Evolutionary conservation across 2,329 filamentous ascomycete species (phyloP), one percentile per base, ranked within the genome.

Genomic region (Trichoderma guizhouense): DNA sequence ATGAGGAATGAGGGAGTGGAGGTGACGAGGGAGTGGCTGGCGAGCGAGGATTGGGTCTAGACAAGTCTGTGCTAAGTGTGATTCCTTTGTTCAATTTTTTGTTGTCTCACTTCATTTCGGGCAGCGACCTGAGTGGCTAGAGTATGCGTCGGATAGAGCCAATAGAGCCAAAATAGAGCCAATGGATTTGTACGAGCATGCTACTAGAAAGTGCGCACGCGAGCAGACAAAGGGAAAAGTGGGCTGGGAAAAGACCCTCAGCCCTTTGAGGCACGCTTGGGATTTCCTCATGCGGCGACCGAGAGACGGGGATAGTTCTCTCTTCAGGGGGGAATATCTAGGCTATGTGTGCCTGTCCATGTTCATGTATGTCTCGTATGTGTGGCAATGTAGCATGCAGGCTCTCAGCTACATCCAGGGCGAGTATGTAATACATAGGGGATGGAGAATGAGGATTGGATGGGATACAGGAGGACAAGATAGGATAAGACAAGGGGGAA

Each of bases 1-100:
- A 81, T 96, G 77, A 84, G 88, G 80, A 84, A 83, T 67, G 86
- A 89, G 77, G 84, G 84, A 1, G 71, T 84, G 76, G 80, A 81
- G 74, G 78, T 76, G 14, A 77, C 79, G 28, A 74, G 79, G 66
- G 77, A 79, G 18, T 79, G 78, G 78, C 73, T 81, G 39, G 66
- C 26, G 12, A 58, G 26, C 34, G 70, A 68, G 63, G 64, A 67
- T n/a, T 69, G 66, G 66, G 66, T 69, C 28, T 36, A 36, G 34
- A 36, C 7, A 6, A 36, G 34, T 36, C 34, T 3, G 34, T 5
- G 32, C 3, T 61, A 5, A 53, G 8, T 43, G 15, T 34, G 43
- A 30, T 53, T 21, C 18, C n/a, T 12, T 24, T 15, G 26, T 43
- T 28, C 39, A 43, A 8, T 12, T n/a, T 28, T 57, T 11, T 18